A percentile compares a stretch with the other conserved stretches of the same genome.
Conservation (phyloP, 306 rosid species). For the Fragaria iinumae region DNA sequence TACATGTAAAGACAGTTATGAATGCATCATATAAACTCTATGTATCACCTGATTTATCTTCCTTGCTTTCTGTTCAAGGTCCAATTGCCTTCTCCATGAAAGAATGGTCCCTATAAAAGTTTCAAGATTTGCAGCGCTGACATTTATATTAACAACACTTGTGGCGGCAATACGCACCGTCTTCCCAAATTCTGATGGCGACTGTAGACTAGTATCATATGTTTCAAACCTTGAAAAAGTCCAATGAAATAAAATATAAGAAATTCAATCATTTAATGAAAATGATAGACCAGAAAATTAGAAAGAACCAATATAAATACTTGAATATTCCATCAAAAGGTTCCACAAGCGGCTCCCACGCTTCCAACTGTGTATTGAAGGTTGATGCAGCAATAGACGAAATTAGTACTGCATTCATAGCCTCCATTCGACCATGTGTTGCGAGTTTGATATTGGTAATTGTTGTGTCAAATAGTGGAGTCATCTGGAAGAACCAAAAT, state of each 20-base stretch:
- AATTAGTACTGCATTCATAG: conserved; percentile 89
- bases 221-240: conserved; percentile 80
- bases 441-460: conserved; percentile 88
- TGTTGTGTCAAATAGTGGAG: conserved; percentile 83
- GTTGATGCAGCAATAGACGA: conserved; percentile 95
- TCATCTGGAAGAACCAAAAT: conserved; percentile 64
- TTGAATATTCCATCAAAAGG: conserved; percentile 98
- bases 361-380: conserved; percentile 91
- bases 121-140: conserved; percentile 88
- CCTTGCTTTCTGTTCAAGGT: conserved; percentile 74
- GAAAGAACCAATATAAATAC: conserved; percentile 40
- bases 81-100: conserved; percentile 91
- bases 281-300: not conserved
- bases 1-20: not conserved
- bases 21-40: conserved; percentile 25
- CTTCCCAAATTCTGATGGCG: conserved; percentile 69
- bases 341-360: conserved; percentile 98
- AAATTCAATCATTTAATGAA: conserved; percentile 8
- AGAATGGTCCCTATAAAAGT: conserved; percentile 65
- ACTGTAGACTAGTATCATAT: conserved; percentile 55
- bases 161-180: conserved; percentile 88
- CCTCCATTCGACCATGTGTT: conserved; percentile 84
- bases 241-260: conserved; percentile 17
- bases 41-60: conserved; percentile 61
- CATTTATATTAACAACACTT: conserved; percentile 71